Evolutionary conservation across 345 rosid species (phyloP).

Genomic region (Rhodomyrtus tomentosa): DNA sequence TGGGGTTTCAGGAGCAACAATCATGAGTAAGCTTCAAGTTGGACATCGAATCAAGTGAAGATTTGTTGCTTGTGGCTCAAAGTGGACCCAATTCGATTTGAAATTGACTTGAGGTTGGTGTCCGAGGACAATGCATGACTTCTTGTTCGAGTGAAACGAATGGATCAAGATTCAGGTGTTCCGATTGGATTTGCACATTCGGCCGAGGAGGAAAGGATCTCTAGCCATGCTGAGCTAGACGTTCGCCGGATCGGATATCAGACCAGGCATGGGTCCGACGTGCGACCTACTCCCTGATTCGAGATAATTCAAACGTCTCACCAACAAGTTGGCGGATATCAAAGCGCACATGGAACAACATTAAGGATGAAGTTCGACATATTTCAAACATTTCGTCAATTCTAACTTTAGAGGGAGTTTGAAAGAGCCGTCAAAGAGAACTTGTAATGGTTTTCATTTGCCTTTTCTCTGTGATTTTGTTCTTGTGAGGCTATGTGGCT

Average conservation of each 20-base stretch:
- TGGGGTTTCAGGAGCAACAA: too few relatives aligned
- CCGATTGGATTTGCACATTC: background rate
- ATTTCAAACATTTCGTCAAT: background rate
- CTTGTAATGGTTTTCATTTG: background rate
- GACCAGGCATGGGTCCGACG: background rate
- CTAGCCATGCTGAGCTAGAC: background rate
- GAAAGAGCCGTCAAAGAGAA: background rate
- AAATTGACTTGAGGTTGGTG: background rate
- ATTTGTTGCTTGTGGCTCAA: background rate
- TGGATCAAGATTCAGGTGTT: background rate
- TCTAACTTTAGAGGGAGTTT: background rate
- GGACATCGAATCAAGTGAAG: background rate
- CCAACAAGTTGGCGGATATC: background rate
- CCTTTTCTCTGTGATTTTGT: background rate
- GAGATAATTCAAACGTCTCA: background rate
- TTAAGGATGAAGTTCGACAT: background rate
- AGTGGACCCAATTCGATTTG: too few relatives aligned
- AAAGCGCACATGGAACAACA: background rate
- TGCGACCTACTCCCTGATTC: background rate
- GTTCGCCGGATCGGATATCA: background rate
- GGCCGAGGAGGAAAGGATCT: background rate
- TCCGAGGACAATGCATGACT: background rate
- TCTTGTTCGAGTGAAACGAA: background rate
- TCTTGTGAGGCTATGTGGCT: background rate
- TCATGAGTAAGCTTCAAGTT: background rate